Evolutionary conservation across 78 protist species (phyloP).

Genomic region (slime mould (Dictyostelium discoideum)): DNA sequence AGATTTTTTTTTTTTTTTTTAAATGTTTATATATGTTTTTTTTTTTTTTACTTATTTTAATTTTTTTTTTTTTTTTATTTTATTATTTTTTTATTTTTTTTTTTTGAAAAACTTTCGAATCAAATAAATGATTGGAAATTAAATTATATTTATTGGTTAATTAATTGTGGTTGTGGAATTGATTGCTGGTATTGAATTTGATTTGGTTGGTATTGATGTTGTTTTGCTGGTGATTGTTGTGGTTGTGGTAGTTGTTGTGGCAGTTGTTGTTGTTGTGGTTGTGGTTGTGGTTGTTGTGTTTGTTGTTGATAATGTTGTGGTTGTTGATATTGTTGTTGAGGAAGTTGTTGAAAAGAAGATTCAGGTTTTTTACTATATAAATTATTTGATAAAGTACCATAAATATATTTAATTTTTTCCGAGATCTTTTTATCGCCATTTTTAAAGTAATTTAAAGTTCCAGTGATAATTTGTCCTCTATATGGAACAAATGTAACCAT

Average conservation of each 20-base stretch:
- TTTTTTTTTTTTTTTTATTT: not conserved
- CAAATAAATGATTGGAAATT: conserved; percentile 13
- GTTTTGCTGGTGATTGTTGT: not conserved
- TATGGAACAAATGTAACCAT: not conserved
- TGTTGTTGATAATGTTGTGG: not conserved
- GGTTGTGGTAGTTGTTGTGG: not conserved
- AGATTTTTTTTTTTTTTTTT: not conserved
- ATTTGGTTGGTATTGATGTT: not conserved
- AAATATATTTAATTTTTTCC: conserved; percentile 3
- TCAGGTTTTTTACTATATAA: conserved; percentile 11
- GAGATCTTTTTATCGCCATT: not conserved
- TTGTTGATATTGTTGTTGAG: not conserved
- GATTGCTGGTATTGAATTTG: not conserved
- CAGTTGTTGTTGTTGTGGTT: conserved; percentile 4
- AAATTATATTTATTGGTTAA: not conserved
- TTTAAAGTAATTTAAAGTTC: not conserved
- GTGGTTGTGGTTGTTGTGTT: not conserved
- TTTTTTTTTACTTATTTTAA: not conserved
- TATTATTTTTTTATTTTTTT: not conserved
- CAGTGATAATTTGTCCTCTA: conserved; percentile 56
- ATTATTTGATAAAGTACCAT: not conserved
- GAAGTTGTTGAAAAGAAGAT: not conserved
- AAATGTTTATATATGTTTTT: too few species aligned
- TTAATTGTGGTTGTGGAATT: not conserved
- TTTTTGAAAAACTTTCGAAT: not conserved